These are phyloP conservation scores for Phytopythium sindhum DNA, from an alignment of 352 stramenopile species.

Conservation along the genomic window DNA sequence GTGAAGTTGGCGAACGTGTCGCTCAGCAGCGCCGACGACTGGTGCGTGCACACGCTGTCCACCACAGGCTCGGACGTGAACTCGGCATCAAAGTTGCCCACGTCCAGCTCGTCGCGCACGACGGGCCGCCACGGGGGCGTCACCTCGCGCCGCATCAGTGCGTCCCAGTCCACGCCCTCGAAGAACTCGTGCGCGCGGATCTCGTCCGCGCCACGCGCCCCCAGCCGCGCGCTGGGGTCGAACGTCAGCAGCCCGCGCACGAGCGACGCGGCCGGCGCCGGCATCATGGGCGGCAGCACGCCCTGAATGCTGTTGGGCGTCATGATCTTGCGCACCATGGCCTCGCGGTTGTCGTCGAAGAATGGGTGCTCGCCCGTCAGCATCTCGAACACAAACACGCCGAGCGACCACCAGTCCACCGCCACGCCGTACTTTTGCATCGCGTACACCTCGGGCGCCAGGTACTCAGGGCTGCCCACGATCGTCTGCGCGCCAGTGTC, in stretches of 20 bases:
- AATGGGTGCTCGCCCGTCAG: slow-evolving; percentile 88
- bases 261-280: slow-evolving; percentile 59
- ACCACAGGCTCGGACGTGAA: slow-evolving; percentile 77
- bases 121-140: slow-evolving; percentile 56
- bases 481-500: slow-evolving; percentile 66
- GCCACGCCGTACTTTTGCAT: slow-evolving; percentile 77
- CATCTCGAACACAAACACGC: slow-evolving; percentile 90
- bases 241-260: slow-evolving; percentile 76
- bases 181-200: slow-evolving; percentile 89
- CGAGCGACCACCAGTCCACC: slow-evolving; percentile 93
- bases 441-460: slow-evolving; percentile 83
- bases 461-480: slow-evolving; percentile 87
- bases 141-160: slow-evolving; percentile 58
- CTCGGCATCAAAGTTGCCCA: slow-evolving; percentile 74
- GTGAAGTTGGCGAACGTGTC: slow-evolving; percentile 73
- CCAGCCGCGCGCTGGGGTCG: slow-evolving; percentile 64
- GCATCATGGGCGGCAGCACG: slow-evolving; percentile 70
- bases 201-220: slow-evolving; percentile 52
- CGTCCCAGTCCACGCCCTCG: slow-evolving; percentile 73
- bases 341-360: slow-evolving; percentile 79
- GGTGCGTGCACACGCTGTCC: slow-evolving; percentile 67
- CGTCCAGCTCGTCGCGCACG: slow-evolving; percentile 67
- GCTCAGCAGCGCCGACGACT: slow-evolving; percentile 50
- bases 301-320: slow-evolving; percentile 51
- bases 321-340: slow-evolving; percentile 88